Base-by-base conservation (phyloP, 2,329 filamentous ascomycete genomes). In the Fusarium foetens region DNA sequence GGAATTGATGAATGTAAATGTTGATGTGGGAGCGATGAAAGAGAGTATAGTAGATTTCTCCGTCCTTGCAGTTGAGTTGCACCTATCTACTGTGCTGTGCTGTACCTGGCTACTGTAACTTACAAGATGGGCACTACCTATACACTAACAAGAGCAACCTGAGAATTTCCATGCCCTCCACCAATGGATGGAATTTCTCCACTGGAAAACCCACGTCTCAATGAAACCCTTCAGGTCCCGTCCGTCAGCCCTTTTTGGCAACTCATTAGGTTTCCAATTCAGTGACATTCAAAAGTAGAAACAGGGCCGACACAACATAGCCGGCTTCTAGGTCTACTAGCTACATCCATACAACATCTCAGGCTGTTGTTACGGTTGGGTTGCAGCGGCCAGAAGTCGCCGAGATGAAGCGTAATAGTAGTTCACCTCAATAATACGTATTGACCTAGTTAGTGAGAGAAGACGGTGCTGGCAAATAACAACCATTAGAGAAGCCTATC, bases 151-250 rank as follows among this genome's bases (percentile, higher is more conserved):
- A 48, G 33, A 42, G 36, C 39, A 58, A 42, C n/a, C 45, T 43
- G 25, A 38, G 21, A 66, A 35, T 51, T 33, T 38, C 29, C 23
- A 49, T 49, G 23, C 23, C 35, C 25, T 36, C 66, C 62, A 62
- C 58, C 38, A 53, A 52, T 52, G 48, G 33, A 52, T 36, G 23
- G 33, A 33, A 58, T 52, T 72, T 72, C 69, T 59, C 70, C 70
- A 70, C 70, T 57, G 39, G 48, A 55, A 66, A 66, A 72, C 62
- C 58, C 48, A 70, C 53, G 57, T 66, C 65, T 54, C 46, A 58
- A 66, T 72, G 70, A 72, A 72, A 72, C 69, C 70, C 39, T 66
- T 61, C 38, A 52, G 58, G 54, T 72, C 36, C 59, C 52, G 35
- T 66, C 58, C 41, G n/a, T 53, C 46, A 64, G 33, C 55, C 63